Base-by-base conservation (phyloP, 257 asterid genomes). In the Fraxinus anomala region DNA sequence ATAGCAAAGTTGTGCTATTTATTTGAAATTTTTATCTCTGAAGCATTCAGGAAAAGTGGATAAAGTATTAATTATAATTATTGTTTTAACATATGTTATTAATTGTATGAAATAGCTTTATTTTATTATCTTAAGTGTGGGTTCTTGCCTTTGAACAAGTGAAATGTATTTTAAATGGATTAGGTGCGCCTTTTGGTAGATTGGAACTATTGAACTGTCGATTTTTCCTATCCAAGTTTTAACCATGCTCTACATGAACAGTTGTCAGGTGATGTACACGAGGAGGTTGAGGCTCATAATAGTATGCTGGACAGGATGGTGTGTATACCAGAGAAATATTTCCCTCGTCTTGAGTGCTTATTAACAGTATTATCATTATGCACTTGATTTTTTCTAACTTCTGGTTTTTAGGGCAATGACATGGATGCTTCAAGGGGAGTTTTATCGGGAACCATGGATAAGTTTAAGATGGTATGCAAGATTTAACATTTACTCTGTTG, bases 341-440 rank as follows among this genome's bases (percentile, higher is more conserved):
- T 10, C 80, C 23, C 9, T 31, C 13, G 77, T 79, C 3, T 44
- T 66, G 33, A 19, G 31, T 65, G 37, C 54, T 26, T 76, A 47
- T 36, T 26, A 0, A 12, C 33, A 42, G n/a, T 31, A 5, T n/a
- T 30, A 30, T 10, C 24, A 17, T 44, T 39, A 76, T 33, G 21
- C 37, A 31, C 36, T 19, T 54, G 69, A 34, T 71, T 33, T 54
- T 51, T 59, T 63, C 26, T 30, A 14, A 44, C 61, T 73, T 77
- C 66, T 19, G 71, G 76, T 63, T 37, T 81, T 65, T 73, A 95
- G 99, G 98, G 97, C 14, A 92, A 92, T 54, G 98, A 91, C 83
- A 92, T 95, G 99, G 99, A 95, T 87, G 79, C 97, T 81, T 95
- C 99, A 17, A 90, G 99, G 80, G 99, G 98, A 76, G 86, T 95